Evolutionary conservation across 805 yeast species (phyloP).

Genomic region (Yarrowia divulgata): DNA sequence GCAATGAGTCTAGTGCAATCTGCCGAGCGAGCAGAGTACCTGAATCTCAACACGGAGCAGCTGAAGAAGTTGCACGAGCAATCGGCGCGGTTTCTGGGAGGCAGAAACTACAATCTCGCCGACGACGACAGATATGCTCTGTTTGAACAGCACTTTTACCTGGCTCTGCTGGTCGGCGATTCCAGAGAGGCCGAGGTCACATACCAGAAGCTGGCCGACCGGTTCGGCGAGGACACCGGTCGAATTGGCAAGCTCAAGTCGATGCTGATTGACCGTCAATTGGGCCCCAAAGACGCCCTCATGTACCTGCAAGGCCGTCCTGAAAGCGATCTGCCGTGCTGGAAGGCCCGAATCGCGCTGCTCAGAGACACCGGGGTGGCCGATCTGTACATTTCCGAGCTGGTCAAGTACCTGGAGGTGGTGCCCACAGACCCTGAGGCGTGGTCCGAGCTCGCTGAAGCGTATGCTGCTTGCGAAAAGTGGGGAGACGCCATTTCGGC

Average conservation of each 20-base stretch:
- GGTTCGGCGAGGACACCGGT: slow-evolving; percentile 64
- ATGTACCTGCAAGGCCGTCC: slow-evolving; percentile 51
- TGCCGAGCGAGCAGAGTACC: slow-evolving; percentile 51
- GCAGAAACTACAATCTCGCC: slow-evolving; percentile 50
- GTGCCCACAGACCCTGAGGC: slow-evolving; percentile 78
- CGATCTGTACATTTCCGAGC: slow-evolving; percentile 60
- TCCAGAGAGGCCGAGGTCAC: slow-evolving; percentile 75
- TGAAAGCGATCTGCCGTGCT: slow-evolving; percentile 46
- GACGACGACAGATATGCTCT: slow-evolving; percentile 60
- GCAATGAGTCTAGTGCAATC: slow-evolving; percentile 14
- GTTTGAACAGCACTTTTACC: slow-evolving; percentile 74
- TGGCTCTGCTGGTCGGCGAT: slow-evolving; percentile 65
- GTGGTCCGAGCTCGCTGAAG: slow-evolving; percentile 78
- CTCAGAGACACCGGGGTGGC: slow-evolving; percentile 46
- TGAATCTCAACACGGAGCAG: slow-evolving; percentile 58
- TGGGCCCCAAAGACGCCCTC: slow-evolving; percentile 53
- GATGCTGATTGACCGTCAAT: slow-evolving; percentile 63
- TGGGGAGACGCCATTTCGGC: slow-evolving; percentile 71
- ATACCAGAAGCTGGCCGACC: slow-evolving; percentile 70
- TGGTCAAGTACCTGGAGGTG: slow-evolving; percentile 62
- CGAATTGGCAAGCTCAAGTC: slow-evolving; percentile 64
- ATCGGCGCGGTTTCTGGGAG: slow-evolving; percentile 52
- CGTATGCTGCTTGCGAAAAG: slow-evolving; percentile 67
- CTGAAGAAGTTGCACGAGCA: slow-evolving; percentile 54
- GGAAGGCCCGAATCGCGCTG: slow-evolving; percentile 50